phyloP scores from a whole-genome alignment of 2,329 filamentous ascomycete species.

The Penicillium digitatum region DNA sequence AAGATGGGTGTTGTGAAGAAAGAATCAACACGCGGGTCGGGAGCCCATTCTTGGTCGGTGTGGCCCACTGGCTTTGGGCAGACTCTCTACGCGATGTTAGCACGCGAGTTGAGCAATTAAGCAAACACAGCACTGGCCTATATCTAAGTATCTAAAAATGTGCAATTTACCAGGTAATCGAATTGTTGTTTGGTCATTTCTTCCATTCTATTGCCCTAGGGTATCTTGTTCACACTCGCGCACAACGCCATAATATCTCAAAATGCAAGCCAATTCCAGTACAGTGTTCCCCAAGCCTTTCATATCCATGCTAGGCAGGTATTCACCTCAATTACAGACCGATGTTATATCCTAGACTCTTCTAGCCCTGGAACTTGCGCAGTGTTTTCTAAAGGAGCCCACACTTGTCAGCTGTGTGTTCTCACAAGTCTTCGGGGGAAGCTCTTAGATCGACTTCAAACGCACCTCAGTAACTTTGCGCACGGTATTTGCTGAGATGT shows the following conservation, averaged over 20 bases:
- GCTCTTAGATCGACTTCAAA: neutral
- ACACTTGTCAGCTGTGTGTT: constrained; percentile 5
- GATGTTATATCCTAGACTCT: constrained; percentile 14
- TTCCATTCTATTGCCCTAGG: neutral
- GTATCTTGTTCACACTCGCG: neutral
- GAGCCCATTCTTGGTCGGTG: constrained; percentile 8
- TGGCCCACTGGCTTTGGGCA: constrained; percentile 3
- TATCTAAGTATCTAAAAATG: neutral
- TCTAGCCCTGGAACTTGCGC: constrained; percentile 63
- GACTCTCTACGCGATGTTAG: neutral
- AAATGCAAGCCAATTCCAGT: constrained; percentile 1
- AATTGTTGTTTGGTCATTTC: neutral
- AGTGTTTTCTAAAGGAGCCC: constrained; percentile 54
- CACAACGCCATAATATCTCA: constrained; percentile 1
- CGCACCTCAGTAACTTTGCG: constrained; percentile 72
- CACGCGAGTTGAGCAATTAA: neutral
- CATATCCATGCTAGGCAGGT: neutral
- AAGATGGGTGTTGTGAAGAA: constrained; percentile 7
- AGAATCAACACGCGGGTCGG: constrained; percentile 31
- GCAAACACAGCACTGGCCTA: neutral
- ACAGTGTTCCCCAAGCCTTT: neutral
- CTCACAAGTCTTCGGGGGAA: neutral
- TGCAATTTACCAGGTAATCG: neutral
- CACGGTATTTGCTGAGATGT: constrained; percentile 70
- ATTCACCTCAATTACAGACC: neutral